Evolutionary conservation across 176 grass and related monocot genomes (phyloP).

Genomic region (Oryza officinalis): DNA sequence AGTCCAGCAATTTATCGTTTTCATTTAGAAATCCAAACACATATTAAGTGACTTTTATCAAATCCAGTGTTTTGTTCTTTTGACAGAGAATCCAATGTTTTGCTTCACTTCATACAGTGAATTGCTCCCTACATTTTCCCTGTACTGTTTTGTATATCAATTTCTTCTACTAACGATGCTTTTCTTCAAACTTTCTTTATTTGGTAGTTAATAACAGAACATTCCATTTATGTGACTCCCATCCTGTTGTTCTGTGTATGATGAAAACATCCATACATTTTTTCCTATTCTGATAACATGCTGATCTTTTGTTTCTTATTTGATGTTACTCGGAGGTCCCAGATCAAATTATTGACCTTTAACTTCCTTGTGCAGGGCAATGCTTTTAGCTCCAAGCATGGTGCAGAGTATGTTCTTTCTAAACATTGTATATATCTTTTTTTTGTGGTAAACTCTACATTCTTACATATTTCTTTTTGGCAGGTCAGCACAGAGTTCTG

Average conservation of each 20-base stretch:
- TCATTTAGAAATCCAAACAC: slow-evolving; percentile 24
- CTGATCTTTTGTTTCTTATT: not conserved
- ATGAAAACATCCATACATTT: slow-evolving; percentile 22
- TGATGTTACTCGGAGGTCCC: not conserved
- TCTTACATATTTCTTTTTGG: slow-evolving; percentile 41
- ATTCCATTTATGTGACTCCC: slow-evolving; percentile 20
- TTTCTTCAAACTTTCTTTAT: not conserved
- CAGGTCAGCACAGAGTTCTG: slow-evolving; percentile 56
- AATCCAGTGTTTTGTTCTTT: slow-evolving; percentile 19
- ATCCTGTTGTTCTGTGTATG: slow-evolving; percentile 1
- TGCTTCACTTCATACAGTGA: not conserved
- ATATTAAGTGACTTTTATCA: slow-evolving; percentile 4
- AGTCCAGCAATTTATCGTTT: slow-evolving; percentile 7
- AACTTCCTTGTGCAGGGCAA: slow-evolving; percentile 51
- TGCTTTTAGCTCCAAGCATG: slow-evolving; percentile 42
- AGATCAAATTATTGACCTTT: slow-evolving; percentile 22
- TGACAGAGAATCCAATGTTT: not conserved
- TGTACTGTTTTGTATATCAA: not conserved
- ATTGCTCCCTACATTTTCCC: not conserved
- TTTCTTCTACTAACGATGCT: not conserved
- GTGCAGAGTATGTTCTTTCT: slow-evolving; percentile 58
- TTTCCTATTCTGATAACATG: not conserved
- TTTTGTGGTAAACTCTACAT: slow-evolving; percentile 1
- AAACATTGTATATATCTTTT: slow-evolving; percentile 18
- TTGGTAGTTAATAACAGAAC: not conserved